These are phyloP conservation scores for Sphagnum tenellum DNA, from an alignment of 225 moss, liverwort and hornwort species.

Conservation along the genomic window DNA sequence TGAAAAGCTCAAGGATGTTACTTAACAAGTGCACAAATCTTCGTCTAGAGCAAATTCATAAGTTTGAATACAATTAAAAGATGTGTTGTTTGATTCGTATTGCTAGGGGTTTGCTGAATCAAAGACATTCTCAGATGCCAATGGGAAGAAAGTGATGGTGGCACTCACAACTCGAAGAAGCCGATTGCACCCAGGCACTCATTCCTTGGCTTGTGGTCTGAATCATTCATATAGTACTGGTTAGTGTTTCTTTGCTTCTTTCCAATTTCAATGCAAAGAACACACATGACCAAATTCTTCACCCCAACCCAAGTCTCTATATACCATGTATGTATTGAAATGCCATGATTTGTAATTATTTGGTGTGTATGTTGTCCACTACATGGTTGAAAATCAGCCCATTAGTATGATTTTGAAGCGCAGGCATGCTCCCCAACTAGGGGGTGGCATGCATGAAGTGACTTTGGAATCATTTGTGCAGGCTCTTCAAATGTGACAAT, in stretches of 20 bases:
- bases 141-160: constrained; percentile 45
- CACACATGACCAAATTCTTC: no score
- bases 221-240: constrained; percentile 92
- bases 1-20: no score
- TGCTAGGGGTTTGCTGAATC: constrained; percentile 98
- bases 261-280: not conserved
- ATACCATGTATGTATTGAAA: no score
- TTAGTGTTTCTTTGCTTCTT: constrained; percentile 16
- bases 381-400: no score
- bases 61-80: not conserved
- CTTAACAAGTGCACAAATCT: no score
- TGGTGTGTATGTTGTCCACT: no score
- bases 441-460: no score
- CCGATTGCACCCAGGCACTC: constrained; percentile 93
- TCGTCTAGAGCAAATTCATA: not conserved
- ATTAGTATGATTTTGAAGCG: no score
- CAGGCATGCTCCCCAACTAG: no score
- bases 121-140: constrained; percentile 39
- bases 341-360: not conserved
- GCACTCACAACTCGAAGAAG: constrained; percentile 87
- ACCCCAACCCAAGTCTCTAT: no score
- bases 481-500: no score
- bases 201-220: constrained; percentile 91
- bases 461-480: no score
- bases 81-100: constrained; percentile 54